These are phyloP conservation scores for Puccinellia tenuiflora DNA, from an alignment of 176 grass and related monocot species.

Conservation along the genomic window DNA sequence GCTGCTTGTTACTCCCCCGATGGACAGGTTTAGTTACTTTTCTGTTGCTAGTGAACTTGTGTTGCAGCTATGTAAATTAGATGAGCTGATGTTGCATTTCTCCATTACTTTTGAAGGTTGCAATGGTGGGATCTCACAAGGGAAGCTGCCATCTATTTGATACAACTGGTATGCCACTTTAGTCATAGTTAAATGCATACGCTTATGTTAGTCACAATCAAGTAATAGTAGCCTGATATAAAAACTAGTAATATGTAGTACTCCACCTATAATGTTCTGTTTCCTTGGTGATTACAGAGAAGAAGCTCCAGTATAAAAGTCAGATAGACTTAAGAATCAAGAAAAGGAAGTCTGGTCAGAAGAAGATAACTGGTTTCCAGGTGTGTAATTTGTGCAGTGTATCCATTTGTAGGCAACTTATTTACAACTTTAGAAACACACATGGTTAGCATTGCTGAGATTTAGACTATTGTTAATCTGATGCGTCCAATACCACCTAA, in stretches of 20 bases:
- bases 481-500: neutral
- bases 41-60: neutral
- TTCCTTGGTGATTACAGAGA: conserved; percentile 50
- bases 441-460: neutral
- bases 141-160: conserved; percentile 94
- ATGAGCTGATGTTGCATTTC: conserved; percentile 23
- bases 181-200: neutral
- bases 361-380: conserved; percentile 99
- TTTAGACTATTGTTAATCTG: neutral
- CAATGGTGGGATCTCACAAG: conserved; percentile 91
- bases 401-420: neutral
- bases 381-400: conserved; percentile 26
- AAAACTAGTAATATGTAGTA: neutral
- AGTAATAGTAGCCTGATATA: neutral
- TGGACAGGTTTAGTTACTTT: conserved; percentile 57
- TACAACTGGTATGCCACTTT: conserved; percentile 67
- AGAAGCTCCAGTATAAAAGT: conserved; percentile 77
- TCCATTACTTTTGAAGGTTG: conserved; percentile 64
- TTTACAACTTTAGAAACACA: neutral
- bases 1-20: conserved; percentile 88
- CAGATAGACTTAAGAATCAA: conserved; percentile 79
- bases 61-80: conserved; percentile 14
- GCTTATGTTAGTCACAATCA: neutral
- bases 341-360: conserved; percentile 88
- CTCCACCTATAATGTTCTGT: neutral